Evolutionary conservation across 1,284 basidiomycete genomes (phyloP).

Genomic region (Pulchroboletus neoregius): DNA sequence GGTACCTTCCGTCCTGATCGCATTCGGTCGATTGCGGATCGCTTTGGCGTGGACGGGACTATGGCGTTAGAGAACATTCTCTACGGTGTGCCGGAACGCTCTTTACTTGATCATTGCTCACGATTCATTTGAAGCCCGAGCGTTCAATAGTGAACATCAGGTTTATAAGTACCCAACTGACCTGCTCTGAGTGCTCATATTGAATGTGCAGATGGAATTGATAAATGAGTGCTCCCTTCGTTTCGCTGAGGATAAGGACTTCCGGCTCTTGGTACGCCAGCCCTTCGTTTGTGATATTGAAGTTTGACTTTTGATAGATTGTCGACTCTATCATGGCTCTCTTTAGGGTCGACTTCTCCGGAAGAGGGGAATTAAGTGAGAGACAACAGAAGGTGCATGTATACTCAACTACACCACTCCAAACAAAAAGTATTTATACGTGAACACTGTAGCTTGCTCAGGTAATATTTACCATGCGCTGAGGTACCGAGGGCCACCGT

Average conservation of each 20-base stretch:
- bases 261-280: constrained; percentile 57
- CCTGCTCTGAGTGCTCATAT: constrained; percentile 8
- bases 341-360: constrained; percentile 89
- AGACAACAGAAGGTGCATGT: constrained; percentile 77
- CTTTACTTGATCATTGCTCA: constrained; percentile 1
- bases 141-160: constrained; percentile 87
- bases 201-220: constrained; percentile 65
- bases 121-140: constrained; percentile 51
- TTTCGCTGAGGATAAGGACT: constrained; percentile 81
- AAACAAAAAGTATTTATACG: constrained; percentile 1
- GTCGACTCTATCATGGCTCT: constrained; percentile 95
- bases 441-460: constrained; percentile 53
- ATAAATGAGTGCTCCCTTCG: constrained; percentile 81
- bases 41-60: constrained; percentile 84
- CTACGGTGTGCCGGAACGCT: constrained; percentile 52
- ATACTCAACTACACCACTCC: background rate
- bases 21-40: constrained; percentile 83
- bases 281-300: background rate
- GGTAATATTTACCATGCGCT: constrained; percentile 33
- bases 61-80: constrained; percentile 86
- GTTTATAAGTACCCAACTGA: constrained; percentile 33
- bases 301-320: constrained; percentile 49
- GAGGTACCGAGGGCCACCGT: constrained; percentile 1
- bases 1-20: constrained; percentile 93
- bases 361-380: constrained; percentile 88